These are phyloP conservation scores for Alternaria incomplexa DNA, from an alignment of 2,329 filamentous ascomycete genomes.

Conservation along the genomic window DNA sequence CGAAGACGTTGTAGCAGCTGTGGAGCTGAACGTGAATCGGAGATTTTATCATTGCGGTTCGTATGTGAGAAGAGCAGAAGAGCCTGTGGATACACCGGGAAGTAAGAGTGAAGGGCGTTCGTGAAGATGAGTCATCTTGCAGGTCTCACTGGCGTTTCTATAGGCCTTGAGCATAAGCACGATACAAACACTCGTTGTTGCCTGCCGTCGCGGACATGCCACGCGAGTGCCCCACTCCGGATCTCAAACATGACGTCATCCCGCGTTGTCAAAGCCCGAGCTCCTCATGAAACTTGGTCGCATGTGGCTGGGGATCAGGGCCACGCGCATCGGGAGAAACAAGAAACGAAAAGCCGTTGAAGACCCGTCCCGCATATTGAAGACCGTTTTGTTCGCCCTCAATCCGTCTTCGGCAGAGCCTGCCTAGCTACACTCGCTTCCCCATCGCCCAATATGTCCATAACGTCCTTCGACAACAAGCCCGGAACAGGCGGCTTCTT, in stretches of 20 bases:
- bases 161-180: background rate
- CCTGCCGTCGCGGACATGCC: background rate
- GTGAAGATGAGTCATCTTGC: background rate
- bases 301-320: conserved; percentile 4
- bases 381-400: background rate
- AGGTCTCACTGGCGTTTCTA: background rate
- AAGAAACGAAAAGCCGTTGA: conserved; percentile 1
- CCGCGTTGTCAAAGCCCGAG: background rate
- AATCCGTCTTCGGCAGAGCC: background rate
- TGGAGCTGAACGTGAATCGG: background rate
- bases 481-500: conserved; percentile 40
- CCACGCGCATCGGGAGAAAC: background rate
- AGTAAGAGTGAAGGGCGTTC: background rate
- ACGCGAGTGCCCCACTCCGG: background rate
- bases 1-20: background rate
- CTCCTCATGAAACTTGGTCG: conserved; percentile 9
- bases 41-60: background rate
- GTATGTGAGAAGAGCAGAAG: background rate
- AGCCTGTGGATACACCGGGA: background rate
- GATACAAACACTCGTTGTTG: background rate
- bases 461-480: conserved; percentile 31
- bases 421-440: background rate
- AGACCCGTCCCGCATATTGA: background rate
- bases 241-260: conserved; percentile 8
- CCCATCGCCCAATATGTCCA: conserved; percentile 27